phyloP scores from a whole-genome alignment of 768 basidiomycete species.

The Termitomyces bulborhizus region DNA sequence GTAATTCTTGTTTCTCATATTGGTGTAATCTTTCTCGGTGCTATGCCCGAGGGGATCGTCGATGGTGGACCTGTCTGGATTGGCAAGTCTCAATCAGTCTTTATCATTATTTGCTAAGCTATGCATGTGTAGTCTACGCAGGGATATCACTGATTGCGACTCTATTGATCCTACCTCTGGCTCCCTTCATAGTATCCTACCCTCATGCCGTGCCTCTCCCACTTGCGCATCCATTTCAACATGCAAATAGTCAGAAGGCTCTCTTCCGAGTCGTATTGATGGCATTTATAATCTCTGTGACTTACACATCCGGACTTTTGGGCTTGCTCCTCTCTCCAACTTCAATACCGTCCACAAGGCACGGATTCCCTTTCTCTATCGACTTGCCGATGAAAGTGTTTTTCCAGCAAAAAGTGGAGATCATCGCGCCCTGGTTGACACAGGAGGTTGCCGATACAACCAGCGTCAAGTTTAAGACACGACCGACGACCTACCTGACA shows the following conservation, averaged over 20 bases:
- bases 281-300: slow-evolving; percentile 33
- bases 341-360: slow-evolving; percentile 12
- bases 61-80: slow-evolving; percentile 52
- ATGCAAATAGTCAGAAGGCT: slow-evolving; percentile 2
- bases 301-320: slow-evolving; percentile 25
- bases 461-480: slow-evolving; percentile 11
- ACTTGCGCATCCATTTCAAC: neutral
- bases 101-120: neutral
- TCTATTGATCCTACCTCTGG: slow-evolving; percentile 51
- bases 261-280: slow-evolving; percentile 17
- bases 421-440: slow-evolving; percentile 17
- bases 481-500: slow-evolving; percentile 36
- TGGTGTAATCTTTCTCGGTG: slow-evolving; percentile 36
- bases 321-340: slow-evolving; percentile 4
- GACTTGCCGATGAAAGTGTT: slow-evolving; percentile 61
- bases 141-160: slow-evolving; percentile 37
- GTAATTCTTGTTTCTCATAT: slow-evolving; percentile 49
- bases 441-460: slow-evolving; percentile 3
- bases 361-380: slow-evolving; percentile 57
- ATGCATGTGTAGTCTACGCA: slow-evolving; percentile 40
- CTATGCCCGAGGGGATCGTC: slow-evolving; percentile 49
- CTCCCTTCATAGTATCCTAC: slow-evolving; percentile 44
- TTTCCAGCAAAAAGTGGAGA: slow-evolving; percentile 57
- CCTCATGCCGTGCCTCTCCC: neutral
- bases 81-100: slow-evolving; percentile 29